Evolutionary conservation across 768 basidiomycete species (phyloP), one percentile per base, ranked within the genome.

Genomic region (Kwoniella bestiolae): DNA sequence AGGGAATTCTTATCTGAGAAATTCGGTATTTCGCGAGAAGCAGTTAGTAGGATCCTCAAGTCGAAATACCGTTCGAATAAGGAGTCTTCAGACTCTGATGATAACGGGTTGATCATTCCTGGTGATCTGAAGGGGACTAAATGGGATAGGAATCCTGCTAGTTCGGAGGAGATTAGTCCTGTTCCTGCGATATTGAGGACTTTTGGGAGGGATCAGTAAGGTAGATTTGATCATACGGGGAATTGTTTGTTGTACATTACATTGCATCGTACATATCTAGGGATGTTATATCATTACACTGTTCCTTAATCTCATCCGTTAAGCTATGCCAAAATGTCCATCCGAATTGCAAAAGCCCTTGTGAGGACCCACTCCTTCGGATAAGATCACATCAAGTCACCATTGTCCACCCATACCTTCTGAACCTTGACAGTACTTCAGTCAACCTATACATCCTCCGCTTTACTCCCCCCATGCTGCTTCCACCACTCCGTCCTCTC

Each of bases 1-100:
- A 89, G 88, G 12, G 84, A 87, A 28, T 81, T 87, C 0, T 86
- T 94, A n/a, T 88, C 90, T 16, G 86, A 88, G 64, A 86, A 85
- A 76, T 93, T 93, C 82, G 87, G 84, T 77, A 86, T 92, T 77
- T 89, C 88, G 71, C 87, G 89, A 35, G 92, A 94, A 82, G 90
- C 89, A 9, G 88, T 92, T 38, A 83, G 89, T 66, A 83, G 92
- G 73, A 91, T 94, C 62, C 79, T 93, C 73, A 88, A 87, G 82
- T 90, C 89, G 80, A 86, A 83, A 68, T 92, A 55, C 52, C 49
- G 65, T 41, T 41, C 38, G 38, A 16, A 9, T 41, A n/a, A n/a
- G n/a, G n/a, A n/a, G n/a, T 16, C 38, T 14, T 14, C 38, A 29
- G 64, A 67, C 53, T 8, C 14, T 12, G 53, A 68, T 35, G 14